Conservation (phyloP, 2,329 filamentous ascomycete genomes). For the Hypoxylon sp. region DNA sequence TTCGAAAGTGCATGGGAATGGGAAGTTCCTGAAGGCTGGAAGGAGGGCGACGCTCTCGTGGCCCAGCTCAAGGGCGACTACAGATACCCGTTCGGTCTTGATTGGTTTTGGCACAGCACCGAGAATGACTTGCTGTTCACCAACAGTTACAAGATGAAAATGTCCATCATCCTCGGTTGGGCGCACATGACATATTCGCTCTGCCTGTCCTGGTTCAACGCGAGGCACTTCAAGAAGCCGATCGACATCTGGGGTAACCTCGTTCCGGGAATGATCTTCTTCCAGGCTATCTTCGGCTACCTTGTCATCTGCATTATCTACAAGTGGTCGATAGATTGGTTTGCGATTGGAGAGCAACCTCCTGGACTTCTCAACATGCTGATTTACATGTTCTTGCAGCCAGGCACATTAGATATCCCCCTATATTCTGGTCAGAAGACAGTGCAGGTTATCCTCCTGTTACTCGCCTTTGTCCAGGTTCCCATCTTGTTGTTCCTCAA, state of each 20-base stretch:
- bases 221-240: slow-evolving; percentile 90
- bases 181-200: slow-evolving; percentile 98
- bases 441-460: slow-evolving; percentile 80
- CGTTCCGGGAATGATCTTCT: slow-evolving; percentile 98
- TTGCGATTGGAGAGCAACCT: slow-evolving; percentile 69
- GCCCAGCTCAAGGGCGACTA: slow-evolving; percentile 75
- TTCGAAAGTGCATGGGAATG: slow-evolving; percentile 93
- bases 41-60: slow-evolving; percentile 68
- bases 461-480: slow-evolving; percentile 86
- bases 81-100: slow-evolving; percentile 93
- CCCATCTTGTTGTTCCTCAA: slow-evolving; percentile 93
- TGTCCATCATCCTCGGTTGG: slow-evolving; percentile 98
- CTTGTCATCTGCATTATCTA: slow-evolving; percentile 93
- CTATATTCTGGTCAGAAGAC: slow-evolving; percentile 80
- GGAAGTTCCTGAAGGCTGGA: slow-evolving; percentile 71
- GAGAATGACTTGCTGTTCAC: slow-evolving; percentile 95
- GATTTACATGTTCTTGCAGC: slow-evolving; percentile 98
- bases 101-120: slow-evolving; percentile 95
- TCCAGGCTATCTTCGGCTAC: slow-evolving; percentile 98
- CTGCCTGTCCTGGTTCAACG: slow-evolving; percentile 91
- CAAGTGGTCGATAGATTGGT: slow-evolving; percentile 96
- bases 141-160: slow-evolving; percentile 99
- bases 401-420: slow-evolving; percentile 75
- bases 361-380: slow-evolving; percentile 97
- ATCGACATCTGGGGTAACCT: slow-evolving; percentile 99